Conservation (phyloP, 257 asterid genomes). For the Primulina tabacum region DNA sequence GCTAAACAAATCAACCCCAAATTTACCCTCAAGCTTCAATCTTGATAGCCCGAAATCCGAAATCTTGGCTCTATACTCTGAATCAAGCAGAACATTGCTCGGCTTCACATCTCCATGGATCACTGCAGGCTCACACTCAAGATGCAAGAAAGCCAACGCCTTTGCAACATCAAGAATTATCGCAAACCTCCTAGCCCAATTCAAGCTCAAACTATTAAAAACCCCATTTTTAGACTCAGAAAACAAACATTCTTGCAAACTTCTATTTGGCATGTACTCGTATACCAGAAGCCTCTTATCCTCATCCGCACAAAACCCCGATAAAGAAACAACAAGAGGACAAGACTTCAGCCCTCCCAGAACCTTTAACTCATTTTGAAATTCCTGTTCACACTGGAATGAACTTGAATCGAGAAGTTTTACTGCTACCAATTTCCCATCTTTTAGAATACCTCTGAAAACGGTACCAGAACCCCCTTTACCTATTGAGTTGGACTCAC, state of each 20-base stretch:
- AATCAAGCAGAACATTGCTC: conserved; percentile 88
- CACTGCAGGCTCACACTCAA: conserved; percentile 91
- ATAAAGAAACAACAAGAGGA: conserved; percentile 54
- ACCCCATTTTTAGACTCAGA: conserved; percentile 38
- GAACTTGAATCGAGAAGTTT: conserved; percentile 66
- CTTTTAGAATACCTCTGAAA: conserved; percentile 65
- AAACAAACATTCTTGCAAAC: conserved; percentile 79
- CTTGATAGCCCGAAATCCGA: conserved; percentile 98
- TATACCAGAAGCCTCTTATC: conserved; percentile 65
- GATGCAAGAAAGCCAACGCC: conserved; percentile 81
- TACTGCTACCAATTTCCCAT: conserved; percentile 80
- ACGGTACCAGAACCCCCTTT: conserved; percentile 97
- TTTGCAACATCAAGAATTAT: conserved; percentile 69
- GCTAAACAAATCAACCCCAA: conserved; percentile 76
- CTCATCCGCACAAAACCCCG: conserved; percentile 78
- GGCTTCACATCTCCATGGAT: conserved; percentile 99
- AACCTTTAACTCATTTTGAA: conserved; percentile 80
- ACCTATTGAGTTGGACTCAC: conserved; percentile 60
- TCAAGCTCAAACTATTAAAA: conserved; percentile 37
- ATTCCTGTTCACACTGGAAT: conserved; percentile 72
- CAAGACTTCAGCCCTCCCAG: conserved; percentile 67
- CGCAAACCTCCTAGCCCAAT: conserved; percentile 71
- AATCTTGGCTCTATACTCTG: conserved; percentile 71
- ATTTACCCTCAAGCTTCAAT: conserved; percentile 67
- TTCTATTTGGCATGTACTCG: conserved; percentile 89